A percentile compares a stretch with the other conserved stretches of the same genome.
These are phyloP conservation scores for Saccharomyces hybrid DNA, from an alignment of 1,139 yeast genomes.

Conservation along the genomic window DNA sequence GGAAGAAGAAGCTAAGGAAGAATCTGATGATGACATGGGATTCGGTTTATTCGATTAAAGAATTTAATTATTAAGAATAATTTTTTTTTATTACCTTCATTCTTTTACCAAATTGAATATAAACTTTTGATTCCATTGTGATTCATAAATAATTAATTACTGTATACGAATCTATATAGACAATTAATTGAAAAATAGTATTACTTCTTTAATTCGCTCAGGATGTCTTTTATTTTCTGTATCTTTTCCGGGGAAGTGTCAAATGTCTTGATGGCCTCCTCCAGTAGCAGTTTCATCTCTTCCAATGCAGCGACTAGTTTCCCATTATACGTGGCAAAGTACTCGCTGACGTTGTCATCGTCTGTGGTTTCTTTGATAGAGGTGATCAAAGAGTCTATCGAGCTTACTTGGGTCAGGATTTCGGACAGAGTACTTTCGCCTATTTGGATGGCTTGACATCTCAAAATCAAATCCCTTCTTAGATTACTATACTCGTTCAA, in stretches of 20 bases:
- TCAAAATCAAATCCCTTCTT: conserved; percentile 13
- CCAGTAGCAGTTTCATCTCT: conserved; percentile 15
- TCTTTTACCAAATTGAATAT: background rate
- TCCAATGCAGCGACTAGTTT: conserved; percentile 11
- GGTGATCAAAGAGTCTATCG: conserved; percentile 7
- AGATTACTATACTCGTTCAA: conserved; percentile 19
- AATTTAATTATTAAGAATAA: conserved; percentile 5
- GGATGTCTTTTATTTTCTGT: conserved; percentile 2
- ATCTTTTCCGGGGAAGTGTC: conserved; percentile 6
- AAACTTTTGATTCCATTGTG: background rate
- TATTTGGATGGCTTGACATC: conserved; percentile 15
- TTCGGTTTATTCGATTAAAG: conserved; percentile 81
- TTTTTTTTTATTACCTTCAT: conserved; percentile 4
- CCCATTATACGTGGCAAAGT: conserved; percentile 12
- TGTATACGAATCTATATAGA: conserved; percentile 2
- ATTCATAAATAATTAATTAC: conserved; percentile 1
- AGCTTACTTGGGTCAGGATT: conserved; percentile 7
- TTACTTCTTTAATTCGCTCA: conserved; percentile 1
- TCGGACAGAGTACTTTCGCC: conserved; percentile 9
- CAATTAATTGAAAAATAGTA: conserved; percentile 1
- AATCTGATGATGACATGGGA: conserved; percentile 73
- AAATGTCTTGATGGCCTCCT: conserved; percentile 14
- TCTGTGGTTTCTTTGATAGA: conserved; percentile 7
- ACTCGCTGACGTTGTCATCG: conserved; percentile 8
- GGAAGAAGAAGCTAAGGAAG: conserved; percentile 51